Percentiles rank a stretch among this genome's conserved stretches.
phyloP scores from a whole-genome alignment of 345 rosid species.

The Rhizophora apiculata region DNA sequence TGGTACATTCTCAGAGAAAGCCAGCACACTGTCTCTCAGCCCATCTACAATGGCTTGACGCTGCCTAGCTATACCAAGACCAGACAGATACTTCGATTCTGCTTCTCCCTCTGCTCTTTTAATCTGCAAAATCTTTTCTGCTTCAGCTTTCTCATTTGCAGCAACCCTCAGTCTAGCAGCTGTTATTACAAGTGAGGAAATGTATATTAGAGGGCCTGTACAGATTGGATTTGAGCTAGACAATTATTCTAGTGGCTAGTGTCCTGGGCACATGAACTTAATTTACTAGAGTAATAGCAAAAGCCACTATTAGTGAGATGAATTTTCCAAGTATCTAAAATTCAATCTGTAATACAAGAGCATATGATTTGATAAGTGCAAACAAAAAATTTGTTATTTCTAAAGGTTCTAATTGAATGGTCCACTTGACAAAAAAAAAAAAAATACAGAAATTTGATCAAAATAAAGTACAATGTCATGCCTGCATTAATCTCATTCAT shows the following conservation, averaged over 20 bases:
- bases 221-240: background rate
- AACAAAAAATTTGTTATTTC: too few relatives aligned
- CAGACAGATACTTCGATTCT: slow-evolving; percentile 21
- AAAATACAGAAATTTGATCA: background rate
- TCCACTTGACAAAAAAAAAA: background rate
- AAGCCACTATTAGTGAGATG: too few relatives aligned
- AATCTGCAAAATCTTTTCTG: slow-evolving; percentile 24
- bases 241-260: too few relatives aligned
- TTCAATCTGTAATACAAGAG: too few relatives aligned
- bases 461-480: background rate
- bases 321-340: too few relatives aligned
- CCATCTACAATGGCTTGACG: slow-evolving; percentile 28
- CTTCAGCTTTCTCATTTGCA: slow-evolving; percentile 25
- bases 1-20: slow-evolving; percentile 23
- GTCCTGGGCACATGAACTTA: too few relatives aligned
- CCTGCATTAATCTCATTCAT: slow-evolving; percentile 30
- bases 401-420: too few relatives aligned
- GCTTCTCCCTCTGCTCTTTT: slow-evolving; percentile 26
- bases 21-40: slow-evolving; percentile 23
- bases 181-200: slow-evolving; percentile 4
- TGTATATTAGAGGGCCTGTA: background rate
- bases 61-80: slow-evolving; percentile 25
- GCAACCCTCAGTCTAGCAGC: slow-evolving; percentile 27
- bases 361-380: too few relatives aligned
- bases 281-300: too few relatives aligned